Evolutionary conservation across 352 stramenopile genomes (phyloP), one percentile per base, ranked within the genome.

Genomic region (Globisporangium ultimum): DNA sequence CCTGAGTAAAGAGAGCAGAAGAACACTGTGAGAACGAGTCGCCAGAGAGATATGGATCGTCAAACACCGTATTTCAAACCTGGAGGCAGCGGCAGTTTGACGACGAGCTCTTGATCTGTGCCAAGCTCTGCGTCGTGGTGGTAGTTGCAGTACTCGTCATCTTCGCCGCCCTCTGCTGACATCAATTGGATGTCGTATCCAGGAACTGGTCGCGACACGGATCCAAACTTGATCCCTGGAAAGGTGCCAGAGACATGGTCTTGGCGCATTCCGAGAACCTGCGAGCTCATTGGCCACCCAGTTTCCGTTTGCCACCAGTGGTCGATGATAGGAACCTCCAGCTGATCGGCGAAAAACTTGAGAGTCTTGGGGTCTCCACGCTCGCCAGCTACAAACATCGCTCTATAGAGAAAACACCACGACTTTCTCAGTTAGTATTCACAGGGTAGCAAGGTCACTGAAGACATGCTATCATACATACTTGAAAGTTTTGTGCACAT

Each of bases 271-370:
- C 87, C 88, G 24, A 94, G 63, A 36, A 80, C 87, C 41, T 82
- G 78, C 1, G 78, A 76, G 47, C 65, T 83, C 48, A 88, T 82
- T 4, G 89, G 89, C 80, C 84, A 96, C 22, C 87, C 88, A 24
- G 88, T 88, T 64, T 97, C 91, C 2, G 91, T 97, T 67, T 97
- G 87, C 91, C 91, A 98, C 76, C 85, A 98, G 66, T 97, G 85
- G 68, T 98, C 89, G 24, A 96, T 74, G 11, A 94, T 46, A 22
- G 75, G 77, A 1, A 88, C 72, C 11, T 74, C 66, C 58, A 92
- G 68, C 38, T 81, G 50, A 21, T 88, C 58, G 10, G 76, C 78
- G 59, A 88, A 89, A 62, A 89, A 93, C 42, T 84, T 82, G 43
- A 97, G 76, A 18, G 89, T 97, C 53, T 93, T 91, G 1, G 89